Evolutionary conservation across 768 basidiomycete genomes (phyloP), one percentile per base, ranked within the genome.

Genomic region (Suillus variegatus): DNA sequence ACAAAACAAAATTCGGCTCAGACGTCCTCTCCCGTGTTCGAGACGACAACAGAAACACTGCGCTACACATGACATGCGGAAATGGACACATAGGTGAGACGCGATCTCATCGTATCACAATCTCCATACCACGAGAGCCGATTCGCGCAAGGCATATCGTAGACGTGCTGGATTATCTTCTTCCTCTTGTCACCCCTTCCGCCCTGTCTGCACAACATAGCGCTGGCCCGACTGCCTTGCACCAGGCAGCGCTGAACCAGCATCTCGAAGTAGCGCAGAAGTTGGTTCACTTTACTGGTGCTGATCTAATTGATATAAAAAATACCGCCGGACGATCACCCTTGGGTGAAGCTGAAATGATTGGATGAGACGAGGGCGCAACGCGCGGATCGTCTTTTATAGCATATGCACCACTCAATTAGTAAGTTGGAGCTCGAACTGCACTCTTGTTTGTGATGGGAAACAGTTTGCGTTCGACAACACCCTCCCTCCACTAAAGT

Each of bases 191-290:
- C 20, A 76, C 82, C 3, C 74, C 89, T 13, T 75, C 83, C 3
- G 76, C 93, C 8, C 72, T 95, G 25, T 78, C 87, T 2, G 79
- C 81, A 0, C 85, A 85, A 65, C 97, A 97, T 73, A 75, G 75
- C 35, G 83, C 92, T 0, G 83, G 87, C 61, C 96, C 95, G 35
- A 96, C 93, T 3, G 84, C 95, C 8, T 78, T 97, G 6, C 95
- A 98, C 72, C 97, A 95, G 95, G 95, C 95, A 0, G 87, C 92
- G 3, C 76, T 95, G 47, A 98, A 97, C 75, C 80, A 84, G 3
- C 95, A 96, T 69, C 84, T 97, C 4, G 73, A 77, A 8, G 73
- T 88, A 56, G 82, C 84, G 1, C 82, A 88, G 73, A 81, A 79
- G 43, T 84, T 94, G 38, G 85, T 94, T 13, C 76, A 81, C 62